Percentiles rank a stretch among this genome's conserved stretches.
phyloP scores from a whole-genome alignment of 2,329 filamentous ascomycete species.

The Curvularia verruculosa region DNA sequence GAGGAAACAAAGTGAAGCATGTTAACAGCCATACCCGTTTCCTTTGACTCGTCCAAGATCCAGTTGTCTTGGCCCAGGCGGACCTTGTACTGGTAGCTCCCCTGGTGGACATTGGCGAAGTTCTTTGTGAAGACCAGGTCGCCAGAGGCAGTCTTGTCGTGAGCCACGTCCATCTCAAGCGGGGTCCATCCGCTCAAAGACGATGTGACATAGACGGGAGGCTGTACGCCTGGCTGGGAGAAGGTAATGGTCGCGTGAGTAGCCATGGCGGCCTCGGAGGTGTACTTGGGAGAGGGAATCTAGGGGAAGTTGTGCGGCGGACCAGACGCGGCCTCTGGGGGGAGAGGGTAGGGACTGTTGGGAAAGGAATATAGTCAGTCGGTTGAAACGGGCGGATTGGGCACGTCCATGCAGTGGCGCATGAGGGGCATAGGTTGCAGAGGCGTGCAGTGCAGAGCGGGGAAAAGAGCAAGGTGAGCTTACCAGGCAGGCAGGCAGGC shows the following conservation, averaged over 20 bases:
- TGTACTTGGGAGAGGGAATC: not conserved
- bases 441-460: not conserved
- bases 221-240: constrained; percentile 63
- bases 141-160: constrained; percentile 57
- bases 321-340: constrained; percentile 14
- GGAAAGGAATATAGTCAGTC: constrained; percentile 35
- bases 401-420: constrained; percentile 24
- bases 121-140: constrained; percentile 64
- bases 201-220: constrained; percentile 74
- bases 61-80: constrained; percentile 69
- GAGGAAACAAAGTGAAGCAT: too few species aligned
- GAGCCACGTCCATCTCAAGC: constrained; percentile 65
- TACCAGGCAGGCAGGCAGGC: not conserved
- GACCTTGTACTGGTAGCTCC: constrained; percentile 77
- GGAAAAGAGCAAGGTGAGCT: not conserved
- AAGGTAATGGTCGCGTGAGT: constrained; percentile 64
- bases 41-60: constrained; percentile 67
- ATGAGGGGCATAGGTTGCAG: constrained; percentile 16
- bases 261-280: constrained; percentile 24
- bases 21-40: constrained; percentile 60
- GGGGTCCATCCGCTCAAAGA: constrained; percentile 72
- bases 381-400: constrained; percentile 23
- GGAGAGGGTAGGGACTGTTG: constrained; percentile 20
- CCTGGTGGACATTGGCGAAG: constrained; percentile 61
- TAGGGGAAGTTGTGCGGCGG: constrained; percentile 25